These are phyloP conservation scores for Phaffia rhodozyma DNA, from an alignment of 1,284 basidiomycete genomes.

Conservation along the genomic window DNA sequence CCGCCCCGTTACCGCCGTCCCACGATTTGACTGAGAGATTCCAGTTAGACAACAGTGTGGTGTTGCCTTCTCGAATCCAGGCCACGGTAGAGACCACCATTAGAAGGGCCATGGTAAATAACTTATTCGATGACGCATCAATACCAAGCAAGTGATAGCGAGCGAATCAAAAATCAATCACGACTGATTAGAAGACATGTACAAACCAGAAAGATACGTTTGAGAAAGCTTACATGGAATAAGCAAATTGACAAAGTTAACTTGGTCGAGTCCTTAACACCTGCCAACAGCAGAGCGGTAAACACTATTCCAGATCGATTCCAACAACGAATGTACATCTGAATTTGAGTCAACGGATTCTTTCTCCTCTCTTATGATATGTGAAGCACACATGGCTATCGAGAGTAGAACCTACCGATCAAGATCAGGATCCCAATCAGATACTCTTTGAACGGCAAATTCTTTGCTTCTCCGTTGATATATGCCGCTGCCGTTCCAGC, in stretches of 20 bases:
- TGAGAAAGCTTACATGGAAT: conserved; percentile 20
- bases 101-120: conserved; percentile 18
- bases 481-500: conserved; percentile 25
- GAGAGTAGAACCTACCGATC: not conserved
- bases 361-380: not conserved
- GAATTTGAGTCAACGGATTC: too few species aligned
- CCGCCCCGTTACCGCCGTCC: conserved; percentile 9
- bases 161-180: not conserved
- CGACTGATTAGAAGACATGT: not conserved
- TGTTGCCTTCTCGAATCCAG: conserved; percentile 20
- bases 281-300: conserved; percentile 19
- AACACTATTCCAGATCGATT: conserved; percentile 8
- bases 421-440: conserved; percentile 12
- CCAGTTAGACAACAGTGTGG: conserved; percentile 21
- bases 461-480: conserved; percentile 20
- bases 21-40: not conserved
- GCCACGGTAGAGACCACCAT: conserved; percentile 19
- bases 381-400: not conserved
- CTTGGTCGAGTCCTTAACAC: conserved; percentile 21
- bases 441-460: conserved; percentile 9
- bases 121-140: conserved; percentile 1
- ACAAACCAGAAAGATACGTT: not conserved
- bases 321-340: not conserved
- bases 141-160: not conserved
- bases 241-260: conserved; percentile 22